phyloP scores from a whole-genome alignment of 73 alveolate species.

The Urostyla sp. region DNA sequence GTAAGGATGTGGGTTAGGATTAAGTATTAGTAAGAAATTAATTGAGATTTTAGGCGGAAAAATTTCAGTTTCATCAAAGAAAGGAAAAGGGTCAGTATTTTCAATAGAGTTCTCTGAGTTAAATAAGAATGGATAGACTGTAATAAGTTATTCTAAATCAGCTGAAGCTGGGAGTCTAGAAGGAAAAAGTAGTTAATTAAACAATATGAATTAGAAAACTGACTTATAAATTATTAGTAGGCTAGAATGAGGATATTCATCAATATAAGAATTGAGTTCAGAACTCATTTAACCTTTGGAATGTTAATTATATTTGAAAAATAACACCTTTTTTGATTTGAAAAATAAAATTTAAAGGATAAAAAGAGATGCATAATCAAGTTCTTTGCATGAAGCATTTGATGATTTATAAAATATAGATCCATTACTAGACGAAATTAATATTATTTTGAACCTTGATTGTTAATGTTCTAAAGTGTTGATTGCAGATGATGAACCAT shows the following conservation, averaged over 20 bases:
- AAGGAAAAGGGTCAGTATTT: slow-evolving; percentile 15
- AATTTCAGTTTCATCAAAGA: background rate
- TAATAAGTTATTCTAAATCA: background rate
- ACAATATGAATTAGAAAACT: background rate
- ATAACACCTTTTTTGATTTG: background rate
- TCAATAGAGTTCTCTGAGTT: background rate
- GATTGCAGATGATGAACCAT: slow-evolving; percentile 60
- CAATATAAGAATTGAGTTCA: no score
- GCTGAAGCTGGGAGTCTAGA: background rate
- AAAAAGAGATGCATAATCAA: background rate
- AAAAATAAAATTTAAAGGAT: background rate
- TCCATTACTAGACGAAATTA: no score
- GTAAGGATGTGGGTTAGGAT: slow-evolving; percentile 14
- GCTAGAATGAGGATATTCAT: no score
- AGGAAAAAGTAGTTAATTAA: no score
- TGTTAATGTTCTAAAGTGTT: slow-evolving; percentile 9
- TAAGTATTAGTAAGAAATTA: background rate
- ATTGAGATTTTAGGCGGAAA: slow-evolving; percentile 9
- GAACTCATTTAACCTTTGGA: no score
- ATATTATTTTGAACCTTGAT: no score
- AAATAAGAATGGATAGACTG: background rate
- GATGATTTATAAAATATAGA: background rate
- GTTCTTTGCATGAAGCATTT: background rate
- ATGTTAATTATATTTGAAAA: background rate
- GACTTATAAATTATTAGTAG: background rate